phyloP scores from a whole-genome alignment of 352 stramenopile genomes.

The Peronospora belbahrii region DNA sequence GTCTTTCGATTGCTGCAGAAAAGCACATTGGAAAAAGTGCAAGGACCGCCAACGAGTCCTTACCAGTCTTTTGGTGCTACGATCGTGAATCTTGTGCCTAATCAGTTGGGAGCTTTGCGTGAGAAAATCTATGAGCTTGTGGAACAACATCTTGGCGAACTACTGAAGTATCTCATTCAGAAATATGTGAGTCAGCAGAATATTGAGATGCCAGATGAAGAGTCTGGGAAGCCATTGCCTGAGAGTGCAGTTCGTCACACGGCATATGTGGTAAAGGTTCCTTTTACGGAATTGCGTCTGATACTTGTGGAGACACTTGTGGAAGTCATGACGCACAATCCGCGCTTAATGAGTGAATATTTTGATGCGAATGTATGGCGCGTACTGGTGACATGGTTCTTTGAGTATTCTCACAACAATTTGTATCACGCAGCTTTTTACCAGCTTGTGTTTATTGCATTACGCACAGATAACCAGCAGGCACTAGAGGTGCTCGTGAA shows the following conservation, averaged over 20 bases:
- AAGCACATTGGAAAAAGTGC: slow-evolving; percentile 64
- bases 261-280: slow-evolving; percentile 81
- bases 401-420: slow-evolving; percentile 89
- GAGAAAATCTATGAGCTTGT: slow-evolving; percentile 65
- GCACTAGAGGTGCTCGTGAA: slow-evolving; percentile 80
- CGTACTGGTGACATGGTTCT: slow-evolving; percentile 84
- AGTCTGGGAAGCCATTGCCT: slow-evolving; percentile 47
- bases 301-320: slow-evolving; percentile 82
- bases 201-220: slow-evolving; percentile 59
- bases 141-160: slow-evolving; percentile 54
- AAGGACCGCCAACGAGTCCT: slow-evolving; percentile 66
- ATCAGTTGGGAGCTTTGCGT: slow-evolving; percentile 65
- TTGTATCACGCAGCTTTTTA: slow-evolving; percentile 87
- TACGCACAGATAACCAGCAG: slow-evolving; percentile 78
- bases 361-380: slow-evolving; percentile 85
- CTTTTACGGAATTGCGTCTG: slow-evolving; percentile 86
- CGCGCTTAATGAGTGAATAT: slow-evolving; percentile 48
- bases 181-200: slow-evolving; percentile 79
- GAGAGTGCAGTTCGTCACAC: slow-evolving; percentile 71
- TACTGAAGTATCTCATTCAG: slow-evolving; percentile 64
- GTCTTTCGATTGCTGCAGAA: slow-evolving; percentile 73
- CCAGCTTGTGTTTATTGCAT: slow-evolving; percentile 82
- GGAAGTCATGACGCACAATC: slow-evolving; percentile 78
- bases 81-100: slow-evolving; percentile 78
- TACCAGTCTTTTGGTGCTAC: slow-evolving; percentile 83